These are phyloP conservation scores for Lachancea sp. DNA, from an alignment of 805 yeast species.

Conservation along the genomic window DNA sequence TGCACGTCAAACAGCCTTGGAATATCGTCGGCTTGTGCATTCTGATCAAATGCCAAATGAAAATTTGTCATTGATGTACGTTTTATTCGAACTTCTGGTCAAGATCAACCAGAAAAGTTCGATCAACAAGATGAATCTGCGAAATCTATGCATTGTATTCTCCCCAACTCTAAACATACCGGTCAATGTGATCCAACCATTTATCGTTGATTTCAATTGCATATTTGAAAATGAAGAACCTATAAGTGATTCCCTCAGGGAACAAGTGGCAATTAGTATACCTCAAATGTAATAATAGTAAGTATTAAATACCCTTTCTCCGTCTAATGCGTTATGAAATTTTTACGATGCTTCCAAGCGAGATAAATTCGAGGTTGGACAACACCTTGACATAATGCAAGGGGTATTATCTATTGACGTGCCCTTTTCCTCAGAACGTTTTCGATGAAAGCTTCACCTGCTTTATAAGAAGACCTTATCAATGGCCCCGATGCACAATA, in stretches of 20 bases:
- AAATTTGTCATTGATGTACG: slow-evolving; percentile 54
- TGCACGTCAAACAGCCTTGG: slow-evolving; percentile 25
- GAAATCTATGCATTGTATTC: slow-evolving; percentile 74
- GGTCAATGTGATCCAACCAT: slow-evolving; percentile 49
- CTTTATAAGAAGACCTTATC: slow-evolving; percentile 94
- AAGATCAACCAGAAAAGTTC: slow-evolving; percentile 56
- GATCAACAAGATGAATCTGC: slow-evolving; percentile 74
- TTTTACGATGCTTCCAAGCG: not conserved
- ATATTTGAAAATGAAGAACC: slow-evolving; percentile 52
- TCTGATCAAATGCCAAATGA: slow-evolving; percentile 40
- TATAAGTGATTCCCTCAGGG: slow-evolving; percentile 36
- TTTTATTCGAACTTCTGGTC: slow-evolving; percentile 60
- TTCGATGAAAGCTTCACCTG: slow-evolving; percentile 96
- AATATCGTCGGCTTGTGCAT: slow-evolving; percentile 32
- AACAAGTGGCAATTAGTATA: slow-evolving; percentile 45
- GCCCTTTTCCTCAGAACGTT: slow-evolving; percentile 59
- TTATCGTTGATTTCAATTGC: slow-evolving; percentile 55
- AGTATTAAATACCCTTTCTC: slow-evolving; percentile 3
- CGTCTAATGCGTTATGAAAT: slow-evolving; percentile 3
- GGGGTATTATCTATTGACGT: not conserved
- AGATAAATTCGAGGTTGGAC: not conserved
- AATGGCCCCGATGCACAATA: slow-evolving; percentile 97
- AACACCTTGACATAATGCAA: not conserved
- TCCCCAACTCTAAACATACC: slow-evolving; percentile 74
- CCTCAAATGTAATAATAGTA: slow-evolving; percentile 34